These are phyloP conservation scores for Scedosporium minutisporum DNA, from an alignment of 2,329 filamentous ascomycete genomes.

Conservation along the genomic window DNA sequence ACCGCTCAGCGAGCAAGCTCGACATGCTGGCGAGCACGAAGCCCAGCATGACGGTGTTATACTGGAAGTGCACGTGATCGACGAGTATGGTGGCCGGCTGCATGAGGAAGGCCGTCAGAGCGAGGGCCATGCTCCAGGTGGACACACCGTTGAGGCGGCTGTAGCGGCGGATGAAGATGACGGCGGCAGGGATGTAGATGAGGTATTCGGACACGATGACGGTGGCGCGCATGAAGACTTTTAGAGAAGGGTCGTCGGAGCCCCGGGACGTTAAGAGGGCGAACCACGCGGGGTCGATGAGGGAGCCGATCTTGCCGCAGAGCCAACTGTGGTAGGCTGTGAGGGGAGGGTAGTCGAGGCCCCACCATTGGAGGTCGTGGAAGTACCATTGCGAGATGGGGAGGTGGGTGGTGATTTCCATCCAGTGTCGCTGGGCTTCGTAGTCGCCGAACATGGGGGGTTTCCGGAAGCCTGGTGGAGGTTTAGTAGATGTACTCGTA, in stretches of 20 bases:
- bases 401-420: slow-evolving; percentile 87
- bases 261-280: slow-evolving; percentile 74
- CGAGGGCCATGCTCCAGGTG: slow-evolving; percentile 73
- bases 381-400: slow-evolving; percentile 96
- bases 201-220: slow-evolving; percentile 88
- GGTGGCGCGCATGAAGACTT: slow-evolving; percentile 92
- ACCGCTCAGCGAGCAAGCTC: slow-evolving; percentile 74
- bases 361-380: slow-evolving; percentile 95
- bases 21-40: slow-evolving; percentile 80
- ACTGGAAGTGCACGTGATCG: slow-evolving; percentile 94
- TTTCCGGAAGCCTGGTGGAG: slow-evolving; percentile 54
- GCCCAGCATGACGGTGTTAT: slow-evolving; percentile 97
- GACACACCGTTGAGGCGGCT: slow-evolving; percentile 67
- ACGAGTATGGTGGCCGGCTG: slow-evolving; percentile 85
- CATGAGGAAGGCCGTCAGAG: slow-evolving; percentile 82
- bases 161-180: slow-evolving; percentile 78
- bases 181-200: slow-evolving; percentile 73
- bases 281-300: slow-evolving; percentile 81
- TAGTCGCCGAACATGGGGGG: slow-evolving; percentile 96
- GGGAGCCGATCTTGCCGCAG: slow-evolving; percentile 73
- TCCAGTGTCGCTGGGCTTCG: slow-evolving; percentile 97
- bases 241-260: slow-evolving; percentile 66
- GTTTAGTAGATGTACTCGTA: not conserved
- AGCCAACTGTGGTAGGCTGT: slow-evolving; percentile 98
- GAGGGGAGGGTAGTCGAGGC: slow-evolving; percentile 91